Percentiles rank a stretch among this genome's conserved stretches.
Evolutionary conservation across 2,329 filamentous ascomycete genomes (phyloP).

Genomic region (Coniosporium tulheliwenetii): DNA sequence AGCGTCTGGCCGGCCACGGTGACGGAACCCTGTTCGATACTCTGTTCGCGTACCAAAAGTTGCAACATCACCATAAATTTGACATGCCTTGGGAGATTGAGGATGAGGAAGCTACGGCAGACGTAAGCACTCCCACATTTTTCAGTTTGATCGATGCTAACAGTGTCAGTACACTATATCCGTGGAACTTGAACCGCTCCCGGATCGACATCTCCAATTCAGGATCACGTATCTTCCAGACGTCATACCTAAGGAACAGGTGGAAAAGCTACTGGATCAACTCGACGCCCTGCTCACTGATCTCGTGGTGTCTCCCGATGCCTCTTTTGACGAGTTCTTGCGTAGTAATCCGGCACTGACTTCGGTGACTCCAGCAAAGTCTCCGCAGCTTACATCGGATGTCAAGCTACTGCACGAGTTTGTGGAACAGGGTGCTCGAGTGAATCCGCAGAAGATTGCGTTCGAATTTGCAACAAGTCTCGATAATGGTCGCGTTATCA

Average conservation of each 20-base stretch:
- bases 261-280: conserved; percentile 49
- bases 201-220: conserved; percentile 35
- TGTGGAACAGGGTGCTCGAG: conserved; percentile 47
- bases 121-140: conserved; percentile 25
- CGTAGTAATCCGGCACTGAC: conserved; percentile 14
- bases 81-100: conserved; percentile 40
- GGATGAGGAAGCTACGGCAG: conserved; percentile 52
- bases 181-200: conserved; percentile 53
- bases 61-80: conserved; percentile 11
- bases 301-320: conserved; percentile 24
- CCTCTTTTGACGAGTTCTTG: conserved; percentile 13
- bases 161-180: conserved; percentile 51
- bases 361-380: conserved; percentile 49
- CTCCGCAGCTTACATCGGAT: conserved; percentile 39
- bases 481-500: conserved; percentile 27
- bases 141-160: not conserved
- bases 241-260: conserved; percentile 54
- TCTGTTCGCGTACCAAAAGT: conserved; percentile 67
- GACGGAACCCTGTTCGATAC: conserved; percentile 65
- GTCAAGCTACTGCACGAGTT: conserved; percentile 59
- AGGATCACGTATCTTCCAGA: conserved; percentile 51
- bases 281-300: conserved; percentile 52
- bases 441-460: conserved; percentile 45
- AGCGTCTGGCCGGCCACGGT: conserved; percentile 52
- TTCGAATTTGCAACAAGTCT: conserved; percentile 59